Evolutionary conservation across 2,329 filamentous ascomycete species (phyloP), one percentile per base, ranked within the genome.

Genomic region (Fusarium clavum): DNA sequence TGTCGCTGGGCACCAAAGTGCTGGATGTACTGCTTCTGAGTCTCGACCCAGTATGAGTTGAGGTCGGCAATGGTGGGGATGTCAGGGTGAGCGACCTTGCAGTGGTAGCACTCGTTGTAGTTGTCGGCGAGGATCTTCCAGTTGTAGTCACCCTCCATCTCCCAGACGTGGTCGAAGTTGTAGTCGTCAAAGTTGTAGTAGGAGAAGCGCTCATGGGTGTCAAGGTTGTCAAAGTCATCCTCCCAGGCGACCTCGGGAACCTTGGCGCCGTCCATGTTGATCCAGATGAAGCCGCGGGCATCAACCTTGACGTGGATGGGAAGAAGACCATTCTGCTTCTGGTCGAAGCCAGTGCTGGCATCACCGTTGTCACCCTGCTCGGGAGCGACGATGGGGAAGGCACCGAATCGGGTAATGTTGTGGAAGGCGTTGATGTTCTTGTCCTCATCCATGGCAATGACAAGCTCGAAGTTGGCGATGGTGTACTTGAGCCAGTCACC

Each of bases 81-180:
- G 61, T 88, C 86, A 4, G 88, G 87, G 70, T 90, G 87, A 3
- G 87, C 84, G 1, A 84, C 86, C 53, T 84, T 83, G 80, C 87
- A 90, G 79, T 90, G 88, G 71, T 90, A 91, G 75, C 88, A 90
- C 75, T 88, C 88, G 75, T 91, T 91, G 81, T 89, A 91, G 79
- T 90, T 90, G 74, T 90, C 88, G 16, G 84, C 84, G 32, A 88
- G 76, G 25, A 86, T 84, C 79, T 89, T 89, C 87, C 87, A 89
- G 79, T 89, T 89, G 75, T 84, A 87, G 32, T 84, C 81, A 1
- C 84, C 84, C 51, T 87, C 83, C 83, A 87, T 84, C 69, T 87
- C 83, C 85, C 86, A 89, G 32, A 78, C 77, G 73, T 89, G 86
- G 69, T 89, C 86, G 68, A 88, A 89, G 18, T 78, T 73, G 74